Evolutionary conservation across 2,329 filamentous ascomycete species (phyloP).

Genomic region (Colletotrichum abscissum): DNA sequence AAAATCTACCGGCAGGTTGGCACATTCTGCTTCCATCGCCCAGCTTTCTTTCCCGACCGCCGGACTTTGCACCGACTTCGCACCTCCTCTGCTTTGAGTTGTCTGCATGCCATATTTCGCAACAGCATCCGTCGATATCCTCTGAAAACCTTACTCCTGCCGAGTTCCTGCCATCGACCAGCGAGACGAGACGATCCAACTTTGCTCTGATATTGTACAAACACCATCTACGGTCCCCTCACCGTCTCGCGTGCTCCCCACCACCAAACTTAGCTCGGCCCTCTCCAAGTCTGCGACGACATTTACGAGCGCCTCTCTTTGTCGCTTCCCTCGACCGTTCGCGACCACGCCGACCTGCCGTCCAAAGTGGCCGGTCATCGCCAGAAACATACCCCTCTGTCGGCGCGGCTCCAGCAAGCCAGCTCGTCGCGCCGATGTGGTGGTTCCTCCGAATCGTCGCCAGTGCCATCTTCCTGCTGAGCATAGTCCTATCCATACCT

Average conservation of each 20-base stretch:
- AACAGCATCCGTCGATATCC: neutral
- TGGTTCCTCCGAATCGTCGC: conserved; percentile 83
- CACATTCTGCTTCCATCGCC: neutral
- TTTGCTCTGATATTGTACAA: neutral
- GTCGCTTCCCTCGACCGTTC: neutral
- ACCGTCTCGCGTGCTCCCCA: conserved; percentile 10
- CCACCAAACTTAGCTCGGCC: neutral
- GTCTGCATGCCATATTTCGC: neutral
- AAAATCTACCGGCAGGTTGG: conserved; percentile 28
- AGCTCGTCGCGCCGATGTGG: conserved; percentile 72
- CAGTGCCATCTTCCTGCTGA: conserved; percentile 86
- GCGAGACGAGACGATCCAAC: conserved; percentile 6
- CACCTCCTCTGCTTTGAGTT: conserved; percentile 16
- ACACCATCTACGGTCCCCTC: conserved; percentile 11
- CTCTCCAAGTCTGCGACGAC: conserved; percentile 15
- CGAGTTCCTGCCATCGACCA: neutral
- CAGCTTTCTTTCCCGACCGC: conserved; percentile 1
- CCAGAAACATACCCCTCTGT: conserved; percentile 24
- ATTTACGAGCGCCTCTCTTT: neutral
- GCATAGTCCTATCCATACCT: conserved; percentile 94
- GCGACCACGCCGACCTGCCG: neutral
- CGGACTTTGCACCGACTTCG: neutral
- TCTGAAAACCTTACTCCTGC: neutral
- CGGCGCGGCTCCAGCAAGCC: conserved; percentile 39
- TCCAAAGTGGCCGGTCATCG: conserved; percentile 28